Conservation (phyloP, 352 stramenopile species). For the Pythium graminicola region DNA sequence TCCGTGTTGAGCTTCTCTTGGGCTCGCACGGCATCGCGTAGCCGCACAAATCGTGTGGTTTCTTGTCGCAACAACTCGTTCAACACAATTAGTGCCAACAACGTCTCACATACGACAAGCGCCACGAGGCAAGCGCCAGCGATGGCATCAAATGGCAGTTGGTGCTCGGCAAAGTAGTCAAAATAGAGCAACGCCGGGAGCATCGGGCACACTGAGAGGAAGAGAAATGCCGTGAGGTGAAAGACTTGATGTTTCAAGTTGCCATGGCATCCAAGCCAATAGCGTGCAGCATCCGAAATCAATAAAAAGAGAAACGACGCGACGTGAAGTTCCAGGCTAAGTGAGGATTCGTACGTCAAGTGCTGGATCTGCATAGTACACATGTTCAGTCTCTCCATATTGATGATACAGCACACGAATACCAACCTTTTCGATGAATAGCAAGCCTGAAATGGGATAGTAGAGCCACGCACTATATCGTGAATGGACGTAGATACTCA, state of each 20-base stretch:
- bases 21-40: conserved; percentile 29
- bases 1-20: conserved; percentile 2
- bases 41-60: conserved; percentile 47
- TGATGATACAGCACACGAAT: not conserved
- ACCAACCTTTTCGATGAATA: conserved; percentile 56
- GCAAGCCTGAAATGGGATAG: conserved; percentile 50
- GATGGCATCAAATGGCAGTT: conserved; percentile 42
- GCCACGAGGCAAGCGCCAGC: conserved; percentile 28
- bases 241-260: conserved; percentile 58
- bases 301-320: conserved; percentile 42
- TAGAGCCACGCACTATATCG: conserved; percentile 47
- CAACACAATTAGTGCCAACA: conserved; percentile 36
- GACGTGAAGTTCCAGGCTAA: conserved; percentile 36
- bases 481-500: conserved; percentile 49
- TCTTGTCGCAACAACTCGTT: conserved; percentile 50
- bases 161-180: conserved; percentile 45
- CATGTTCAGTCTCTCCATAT: not conserved
- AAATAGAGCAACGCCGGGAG: conserved; percentile 48
- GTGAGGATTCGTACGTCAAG: conserved; percentile 35
- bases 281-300: conserved; percentile 38
- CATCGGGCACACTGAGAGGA: conserved; percentile 55
- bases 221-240: conserved; percentile 58
- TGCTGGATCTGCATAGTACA: conserved; percentile 21
- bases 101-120: conserved; percentile 37
- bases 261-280: conserved; percentile 49